Conservation (phyloP, 192 early-diverging fungal genomes). For the Rhizophagus sp. region DNA sequence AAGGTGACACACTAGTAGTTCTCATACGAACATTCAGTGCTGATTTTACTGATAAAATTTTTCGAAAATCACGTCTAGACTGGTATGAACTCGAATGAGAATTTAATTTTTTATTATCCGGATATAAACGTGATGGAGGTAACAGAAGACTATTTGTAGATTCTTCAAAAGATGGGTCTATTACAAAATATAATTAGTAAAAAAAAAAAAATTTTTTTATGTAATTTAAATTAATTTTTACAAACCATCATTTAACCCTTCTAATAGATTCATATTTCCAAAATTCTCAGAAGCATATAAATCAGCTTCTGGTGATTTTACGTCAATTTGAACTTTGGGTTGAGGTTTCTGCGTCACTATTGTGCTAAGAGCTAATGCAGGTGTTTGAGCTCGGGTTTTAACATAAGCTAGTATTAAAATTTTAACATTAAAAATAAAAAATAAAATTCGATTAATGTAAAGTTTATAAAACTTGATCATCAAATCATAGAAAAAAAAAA, state of each 20-base stretch:
- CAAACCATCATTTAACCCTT: slow-evolving; percentile 53
- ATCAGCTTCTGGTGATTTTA: slow-evolving; percentile 36
- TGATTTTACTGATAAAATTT: slow-evolving; percentile 50
- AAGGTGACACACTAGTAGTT: slow-evolving; percentile 58
- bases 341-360: slow-evolving; percentile 40
- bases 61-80: slow-evolving; percentile 40
- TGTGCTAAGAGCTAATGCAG: slow-evolving; percentile 40
- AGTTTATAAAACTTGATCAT: not conserved
- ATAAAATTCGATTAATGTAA: not conserved
- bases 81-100: slow-evolving; percentile 26
- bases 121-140: slow-evolving; percentile 34
- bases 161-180: slow-evolving; percentile 21
- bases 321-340: slow-evolving; percentile 34
- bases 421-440: not conserved
- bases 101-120: slow-evolving; percentile 33
- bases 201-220: not conserved
- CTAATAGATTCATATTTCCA: slow-evolving; percentile 53
- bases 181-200: not conserved
- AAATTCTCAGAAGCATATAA: slow-evolving; percentile 54
- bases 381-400: slow-evolving; percentile 42
- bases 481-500: not conserved
- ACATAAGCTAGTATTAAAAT: slow-evolving; percentile 32
- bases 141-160: slow-evolving; percentile 31
- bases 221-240: not conserved
- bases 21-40: slow-evolving; percentile 59